Base-by-base conservation (phyloP, 495 filamentous ascomycete species). In the Penicillium argentinense region DNA sequence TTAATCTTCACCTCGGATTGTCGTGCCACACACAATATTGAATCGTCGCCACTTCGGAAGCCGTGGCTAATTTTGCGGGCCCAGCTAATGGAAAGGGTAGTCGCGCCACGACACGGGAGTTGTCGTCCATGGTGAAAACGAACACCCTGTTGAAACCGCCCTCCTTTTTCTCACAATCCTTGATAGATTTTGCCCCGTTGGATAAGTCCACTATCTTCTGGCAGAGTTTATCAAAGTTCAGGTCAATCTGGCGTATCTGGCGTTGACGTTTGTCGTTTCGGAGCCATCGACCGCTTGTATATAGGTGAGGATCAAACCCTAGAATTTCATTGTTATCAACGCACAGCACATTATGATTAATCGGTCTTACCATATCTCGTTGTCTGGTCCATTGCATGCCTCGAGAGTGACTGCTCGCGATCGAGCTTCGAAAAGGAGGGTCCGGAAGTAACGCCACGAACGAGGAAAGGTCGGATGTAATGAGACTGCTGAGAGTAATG, bases 91-190 rank as follows among this genome's bases (percentile, higher is more conserved):
- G 36, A 38, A 67, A 68, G 2, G 71, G 71, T 24, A 75, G 46
- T 40, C 59, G 61, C 8, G 71, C 72, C 3, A 73, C 68, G 23
- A 72, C 42, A 1, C 47, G 45, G 41, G 47, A 57, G 24, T 23
- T 55, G 49, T 71, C 65, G 48, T 71, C 49, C 38, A 65, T 47
- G 12, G 59, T 62, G 43, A 74, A 74, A 21, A 71, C 47, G 38
- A 74, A 74, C 28, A 70, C 69, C 46, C 67, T 53, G 38, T 75
- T 75, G 45, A 64, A 74, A 0, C 67, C 63, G 4, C 71, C 69
- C 56, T 75, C 71, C 19, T 59, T 56, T 42, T 74, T 74, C 30
- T 68, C 57, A 45, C 54, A 64, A 1, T 46, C 42, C 3, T 9
- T 38, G 17, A 65, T 58, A 5, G 22, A 27, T 28, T 27, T 52